Conservation (phyloP, 1,139 yeast genomes). For the Yamadazyma friedrichii region DNA sequence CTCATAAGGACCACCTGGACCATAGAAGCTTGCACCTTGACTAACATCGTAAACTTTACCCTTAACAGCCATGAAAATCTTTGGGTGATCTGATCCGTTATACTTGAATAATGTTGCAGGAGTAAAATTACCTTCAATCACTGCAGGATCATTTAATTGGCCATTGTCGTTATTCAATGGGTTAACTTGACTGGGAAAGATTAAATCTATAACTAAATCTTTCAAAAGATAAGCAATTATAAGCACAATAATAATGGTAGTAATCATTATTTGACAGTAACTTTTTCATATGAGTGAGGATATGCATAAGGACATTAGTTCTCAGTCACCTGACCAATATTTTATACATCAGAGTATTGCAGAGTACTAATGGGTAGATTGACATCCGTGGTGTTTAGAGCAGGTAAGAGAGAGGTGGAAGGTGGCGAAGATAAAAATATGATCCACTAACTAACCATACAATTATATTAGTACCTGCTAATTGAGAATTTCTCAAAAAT, state of each 20-base stretch:
- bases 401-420: too few species aligned
- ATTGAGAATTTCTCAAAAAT: not conserved
- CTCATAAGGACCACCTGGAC: conserved; percentile 95
- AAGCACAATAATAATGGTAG: conserved; percentile 24
- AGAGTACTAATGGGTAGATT: too few species aligned
- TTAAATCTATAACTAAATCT: conserved; percentile 21
- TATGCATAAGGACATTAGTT: not conserved
- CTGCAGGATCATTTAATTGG: conserved; percentile 43
- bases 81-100: conserved; percentile 78
- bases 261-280: conserved; percentile 16
- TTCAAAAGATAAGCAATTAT: conserved; percentile 23
- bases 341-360: too few species aligned
- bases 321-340: conserved; percentile 3
- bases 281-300: conserved; percentile 9
- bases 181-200: conserved; percentile 14
- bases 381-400: too few species aligned
- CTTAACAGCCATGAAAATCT: conserved; percentile 77
- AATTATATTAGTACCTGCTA: too few species aligned
- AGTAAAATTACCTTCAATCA: conserved; percentile 77
- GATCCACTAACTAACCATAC: too few species aligned
- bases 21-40: conserved; percentile 81
- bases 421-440: too few species aligned
- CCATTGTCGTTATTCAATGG: conserved; percentile 13
- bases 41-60: conserved; percentile 88
- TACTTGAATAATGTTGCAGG: conserved; percentile 70